These are phyloP conservation scores for Plasmodium vivax DNA, from an alignment of 169 alveolate species.

Conservation along the genomic window DNA sequence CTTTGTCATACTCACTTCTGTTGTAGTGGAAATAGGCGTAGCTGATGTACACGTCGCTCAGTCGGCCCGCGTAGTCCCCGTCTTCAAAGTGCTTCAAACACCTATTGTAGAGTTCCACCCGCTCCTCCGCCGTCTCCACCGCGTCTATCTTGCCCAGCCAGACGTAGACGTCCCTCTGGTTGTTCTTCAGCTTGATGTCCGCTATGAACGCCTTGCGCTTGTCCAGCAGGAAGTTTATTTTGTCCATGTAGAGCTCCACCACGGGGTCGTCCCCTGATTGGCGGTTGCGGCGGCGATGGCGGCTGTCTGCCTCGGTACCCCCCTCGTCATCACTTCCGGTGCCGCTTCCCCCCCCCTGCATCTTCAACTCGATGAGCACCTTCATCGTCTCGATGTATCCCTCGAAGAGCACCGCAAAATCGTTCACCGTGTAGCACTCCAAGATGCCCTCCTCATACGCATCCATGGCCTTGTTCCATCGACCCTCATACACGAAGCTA, in stretches of 20 bases:
- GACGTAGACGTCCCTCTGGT: constrained; percentile 47
- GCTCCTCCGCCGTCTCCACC: constrained; percentile 12
- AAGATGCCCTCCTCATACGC: constrained; percentile 61
- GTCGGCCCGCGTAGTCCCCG: constrained; percentile 31
- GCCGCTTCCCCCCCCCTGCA: background rate
- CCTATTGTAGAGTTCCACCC: constrained; percentile 22
- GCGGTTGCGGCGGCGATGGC: background rate
- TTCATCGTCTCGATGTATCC: constrained; percentile 60
- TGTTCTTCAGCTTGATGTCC: constrained; percentile 63
- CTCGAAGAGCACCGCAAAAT: constrained; percentile 40
- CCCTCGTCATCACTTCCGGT: background rate
- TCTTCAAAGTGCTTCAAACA: constrained; percentile 31
- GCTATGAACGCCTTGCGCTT: constrained; percentile 46
- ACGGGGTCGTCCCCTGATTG: background rate
- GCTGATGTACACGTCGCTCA: constrained; percentile 63
- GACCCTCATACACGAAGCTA: constrained; percentile 66
- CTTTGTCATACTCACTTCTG: constrained; percentile 1
- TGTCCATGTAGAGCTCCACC: constrained; percentile 66
- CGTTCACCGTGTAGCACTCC: constrained; percentile 64
- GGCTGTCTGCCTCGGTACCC: background rate
- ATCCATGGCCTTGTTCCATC: constrained; percentile 76
- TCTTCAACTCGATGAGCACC: constrained; percentile 43
- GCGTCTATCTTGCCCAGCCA: constrained; percentile 65
- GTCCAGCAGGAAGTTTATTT: constrained; percentile 53
- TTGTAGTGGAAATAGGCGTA: constrained; percentile 60